phyloP scores from a whole-genome alignment of 352 stramenopile species.

The Pythium aphanidermatum region DNA sequence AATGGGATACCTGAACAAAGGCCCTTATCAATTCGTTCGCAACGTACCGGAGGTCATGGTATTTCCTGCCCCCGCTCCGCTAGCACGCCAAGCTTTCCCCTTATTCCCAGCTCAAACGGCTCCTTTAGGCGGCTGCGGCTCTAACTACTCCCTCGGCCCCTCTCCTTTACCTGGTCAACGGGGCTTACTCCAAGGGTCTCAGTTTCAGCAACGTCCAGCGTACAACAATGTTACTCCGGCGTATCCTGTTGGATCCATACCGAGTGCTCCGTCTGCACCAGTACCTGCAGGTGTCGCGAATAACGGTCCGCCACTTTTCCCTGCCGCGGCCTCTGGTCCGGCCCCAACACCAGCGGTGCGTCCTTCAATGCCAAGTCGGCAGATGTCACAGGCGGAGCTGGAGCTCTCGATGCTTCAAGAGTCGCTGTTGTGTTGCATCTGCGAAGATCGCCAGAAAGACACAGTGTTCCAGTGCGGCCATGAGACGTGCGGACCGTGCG shows the following conservation, averaged over 20 bases:
- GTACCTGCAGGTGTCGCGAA: too few species aligned
- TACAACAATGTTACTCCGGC: neutral
- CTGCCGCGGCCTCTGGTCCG: neutral
- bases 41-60: constrained; percentile 64
- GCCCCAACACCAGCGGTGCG: neutral
- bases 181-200: too few species aligned
- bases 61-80: constrained; percentile 33
- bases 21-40: constrained; percentile 35
- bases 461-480: constrained; percentile 83
- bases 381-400: constrained; percentile 40
- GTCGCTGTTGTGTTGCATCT: constrained; percentile 62
- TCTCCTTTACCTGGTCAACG: constrained; percentile 3
- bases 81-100: constrained; percentile 1
- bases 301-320: too few species aligned
- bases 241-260: constrained; percentile 6
- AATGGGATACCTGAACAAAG: constrained; percentile 47
- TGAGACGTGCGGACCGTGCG: constrained; percentile 63
- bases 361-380: constrained; percentile 6
- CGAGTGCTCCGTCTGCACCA: constrained; percentile 14
- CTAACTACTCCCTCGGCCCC: constrained; percentile 20
- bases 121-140: constrained; percentile 8
- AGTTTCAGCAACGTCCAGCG: neutral
- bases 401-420: constrained; percentile 64
- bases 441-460: constrained; percentile 70
- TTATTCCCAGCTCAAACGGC: neutral